Percentiles rank a stretch among this genome's conserved stretches.
These are phyloP conservation scores for Aspergillus phoenicis DNA, from an alignment of 2,329 filamentous ascomycete genomes.

Conservation along the genomic window DNA sequence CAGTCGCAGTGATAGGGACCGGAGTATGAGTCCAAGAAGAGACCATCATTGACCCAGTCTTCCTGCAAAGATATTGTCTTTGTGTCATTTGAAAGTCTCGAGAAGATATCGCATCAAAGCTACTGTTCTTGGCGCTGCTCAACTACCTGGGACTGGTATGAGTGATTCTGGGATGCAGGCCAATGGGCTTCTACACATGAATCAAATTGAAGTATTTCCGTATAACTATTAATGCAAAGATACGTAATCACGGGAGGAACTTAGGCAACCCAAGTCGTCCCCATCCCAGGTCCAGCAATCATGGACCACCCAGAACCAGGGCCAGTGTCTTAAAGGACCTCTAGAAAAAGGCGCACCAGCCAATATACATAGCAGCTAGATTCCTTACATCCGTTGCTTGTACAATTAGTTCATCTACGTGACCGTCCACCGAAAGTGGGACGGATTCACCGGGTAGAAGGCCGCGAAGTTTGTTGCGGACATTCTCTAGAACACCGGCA, in stretches of 20 bases:
- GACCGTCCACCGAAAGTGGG: constrained; percentile 89
- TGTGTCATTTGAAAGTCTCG: background rate
- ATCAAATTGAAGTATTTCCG: background rate
- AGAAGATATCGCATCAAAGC: background rate
- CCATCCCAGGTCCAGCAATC: too few relatives aligned
- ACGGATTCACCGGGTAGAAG: constrained; percentile 85
- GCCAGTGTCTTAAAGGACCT: background rate
- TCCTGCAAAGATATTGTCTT: background rate
- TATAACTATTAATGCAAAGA: background rate
- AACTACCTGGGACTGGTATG: background rate
- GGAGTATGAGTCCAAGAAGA: constrained; percentile 54
- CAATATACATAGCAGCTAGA: constrained; percentile 93
- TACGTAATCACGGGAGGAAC: background rate
- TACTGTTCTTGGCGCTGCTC: background rate
- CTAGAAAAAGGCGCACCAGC: constrained; percentile 76
- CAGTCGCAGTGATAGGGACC: constrained; percentile 54
- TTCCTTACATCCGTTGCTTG: constrained; percentile 80
- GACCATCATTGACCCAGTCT: constrained; percentile 32
- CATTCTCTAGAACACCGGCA: constrained; percentile 83
- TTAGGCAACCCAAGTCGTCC: background rate
- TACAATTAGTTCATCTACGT: constrained; percentile 92
- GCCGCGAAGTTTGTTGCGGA: constrained; percentile 82
- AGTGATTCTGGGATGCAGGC: background rate
- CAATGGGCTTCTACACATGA: background rate
- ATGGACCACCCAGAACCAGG: too few relatives aligned